These are phyloP conservation scores for Sporobolomyces pararoseus DNA, from an alignment of 768 basidiomycete genomes.

Conservation along the genomic window DNA sequence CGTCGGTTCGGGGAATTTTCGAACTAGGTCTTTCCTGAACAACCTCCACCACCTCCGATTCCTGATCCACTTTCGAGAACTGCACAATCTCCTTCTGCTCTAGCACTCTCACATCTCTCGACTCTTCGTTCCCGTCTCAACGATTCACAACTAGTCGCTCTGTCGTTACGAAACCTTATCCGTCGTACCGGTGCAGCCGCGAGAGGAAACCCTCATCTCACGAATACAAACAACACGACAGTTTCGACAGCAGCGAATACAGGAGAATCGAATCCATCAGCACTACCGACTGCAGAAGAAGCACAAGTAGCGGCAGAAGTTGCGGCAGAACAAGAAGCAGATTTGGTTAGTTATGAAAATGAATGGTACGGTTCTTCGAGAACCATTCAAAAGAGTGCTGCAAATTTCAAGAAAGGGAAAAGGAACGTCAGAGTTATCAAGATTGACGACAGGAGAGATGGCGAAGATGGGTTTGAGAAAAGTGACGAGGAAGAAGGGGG, in stretches of 20 bases:
- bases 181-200: slow-evolving; percentile 20
- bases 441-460: background rate
- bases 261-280: background rate
- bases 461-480: background rate
- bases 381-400: background rate
- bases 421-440: slow-evolving; percentile 9
- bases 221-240: too few species aligned
- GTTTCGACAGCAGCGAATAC: background rate
- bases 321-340: slow-evolving; percentile 24
- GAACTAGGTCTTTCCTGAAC: slow-evolving; percentile 39
- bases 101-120: slow-evolving; percentile 36
- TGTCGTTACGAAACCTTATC: slow-evolving; percentile 35
- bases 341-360: slow-evolving; percentile 36
- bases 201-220: background rate
- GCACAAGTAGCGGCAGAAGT: background rate
- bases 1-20: too few species aligned
- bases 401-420: background rate
- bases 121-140: slow-evolving; percentile 36
- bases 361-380: slow-evolving; percentile 34
- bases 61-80: slow-evolving; percentile 25
- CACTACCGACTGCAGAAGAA: background rate
- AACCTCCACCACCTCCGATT: slow-evolving; percentile 29
- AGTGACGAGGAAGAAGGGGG: background rate
- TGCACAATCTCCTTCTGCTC: slow-evolving; percentile 24
- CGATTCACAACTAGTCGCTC: slow-evolving; percentile 39